A percentile compares a stretch with the other conserved stretches of the same genome.
These are phyloP conservation scores for Acarospora socialis DNA, from an alignment of 2,329 filamentous ascomycete genomes.

Conservation along the genomic window DNA sequence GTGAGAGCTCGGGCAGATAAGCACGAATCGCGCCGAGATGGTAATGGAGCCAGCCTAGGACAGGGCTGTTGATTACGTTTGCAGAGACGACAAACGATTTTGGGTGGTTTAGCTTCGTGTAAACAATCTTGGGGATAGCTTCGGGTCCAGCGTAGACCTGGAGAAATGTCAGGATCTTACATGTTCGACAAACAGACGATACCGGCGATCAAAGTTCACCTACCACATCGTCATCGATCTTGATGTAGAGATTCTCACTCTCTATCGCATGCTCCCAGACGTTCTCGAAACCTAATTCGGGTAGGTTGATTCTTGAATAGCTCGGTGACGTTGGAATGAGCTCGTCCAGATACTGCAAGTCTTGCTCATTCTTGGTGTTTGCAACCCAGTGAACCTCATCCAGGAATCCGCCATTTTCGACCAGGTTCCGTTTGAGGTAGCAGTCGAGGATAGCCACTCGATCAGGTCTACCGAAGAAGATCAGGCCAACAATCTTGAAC, in stretches of 20 bases:
- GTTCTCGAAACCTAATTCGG: constrained; percentile 10
- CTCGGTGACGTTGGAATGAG: constrained; percentile 18
- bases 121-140: constrained; percentile 39
- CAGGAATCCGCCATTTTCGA: constrained; percentile 26
- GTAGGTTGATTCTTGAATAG: constrained; percentile 17
- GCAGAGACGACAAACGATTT: constrained; percentile 39
- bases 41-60: constrained; percentile 40
- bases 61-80: constrained; percentile 43
- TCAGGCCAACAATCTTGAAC: constrained; percentile 25
- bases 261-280: constrained; percentile 13
- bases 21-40: constrained; percentile 38
- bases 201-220: too few species aligned
- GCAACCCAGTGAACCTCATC: constrained; percentile 31
- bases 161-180: too few species aligned
- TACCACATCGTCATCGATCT: constrained; percentile 29
- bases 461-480: constrained; percentile 24
- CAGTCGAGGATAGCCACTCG: constrained; percentile 27
- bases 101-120: constrained; percentile 37
- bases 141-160: constrained; percentile 28
- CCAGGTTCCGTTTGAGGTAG: constrained; percentile 29
- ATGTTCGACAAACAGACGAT: too few species aligned
- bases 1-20: constrained; percentile 35
- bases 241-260: constrained; percentile 20
- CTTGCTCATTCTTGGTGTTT: constrained; percentile 22
- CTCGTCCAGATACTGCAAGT: constrained; percentile 24